Conservation (phyloP, 2,329 filamentous ascomycete species). For the Sclerotinia sclerotiorum region DNA sequence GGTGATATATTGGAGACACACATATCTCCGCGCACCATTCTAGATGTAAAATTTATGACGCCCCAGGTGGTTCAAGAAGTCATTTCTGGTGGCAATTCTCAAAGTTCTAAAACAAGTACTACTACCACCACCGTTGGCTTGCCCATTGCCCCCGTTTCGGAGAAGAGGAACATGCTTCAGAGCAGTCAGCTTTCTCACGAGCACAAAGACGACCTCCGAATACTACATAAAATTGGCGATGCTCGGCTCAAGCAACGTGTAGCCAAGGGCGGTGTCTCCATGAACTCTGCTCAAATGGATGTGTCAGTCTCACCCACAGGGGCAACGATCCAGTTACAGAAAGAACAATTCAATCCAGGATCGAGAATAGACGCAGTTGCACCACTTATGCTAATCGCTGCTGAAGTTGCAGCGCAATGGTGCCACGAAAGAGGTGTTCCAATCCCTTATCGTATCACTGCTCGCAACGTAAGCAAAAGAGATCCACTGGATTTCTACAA, state of each 20-base stretch:
- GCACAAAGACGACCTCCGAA: conserved; percentile 49
- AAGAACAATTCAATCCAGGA: not conserved
- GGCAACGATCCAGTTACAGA: conserved; percentile 8
- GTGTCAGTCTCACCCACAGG: conserved; percentile 2
- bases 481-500: conserved; percentile 35
- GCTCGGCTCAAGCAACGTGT: conserved; percentile 35
- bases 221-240: conserved; percentile 50
- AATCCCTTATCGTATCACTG: conserved; percentile 53
- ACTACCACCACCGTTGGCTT: conserved; percentile 21
- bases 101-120: conserved; percentile 23
- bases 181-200: conserved; percentile 45
- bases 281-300: not conserved
- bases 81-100: conserved; percentile 25
- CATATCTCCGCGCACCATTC: conserved; percentile 54
- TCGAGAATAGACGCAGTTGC: conserved; percentile 20
- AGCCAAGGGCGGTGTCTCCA: conserved; percentile 20
- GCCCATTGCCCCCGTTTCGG: conserved; percentile 22
- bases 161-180: conserved; percentile 47
- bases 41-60: conserved; percentile 58
- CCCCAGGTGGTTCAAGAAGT: conserved; percentile 49
- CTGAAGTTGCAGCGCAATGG: conserved; percentile 61
- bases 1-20: conserved; percentile 56
- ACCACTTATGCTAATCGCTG: conserved; percentile 59
- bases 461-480: conserved; percentile 31
- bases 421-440: conserved; percentile 58